These are phyloP conservation scores for Aureobasidium sp. DNA, from an alignment of 2,329 filamentous ascomycete genomes.

Conservation along the genomic window DNA sequence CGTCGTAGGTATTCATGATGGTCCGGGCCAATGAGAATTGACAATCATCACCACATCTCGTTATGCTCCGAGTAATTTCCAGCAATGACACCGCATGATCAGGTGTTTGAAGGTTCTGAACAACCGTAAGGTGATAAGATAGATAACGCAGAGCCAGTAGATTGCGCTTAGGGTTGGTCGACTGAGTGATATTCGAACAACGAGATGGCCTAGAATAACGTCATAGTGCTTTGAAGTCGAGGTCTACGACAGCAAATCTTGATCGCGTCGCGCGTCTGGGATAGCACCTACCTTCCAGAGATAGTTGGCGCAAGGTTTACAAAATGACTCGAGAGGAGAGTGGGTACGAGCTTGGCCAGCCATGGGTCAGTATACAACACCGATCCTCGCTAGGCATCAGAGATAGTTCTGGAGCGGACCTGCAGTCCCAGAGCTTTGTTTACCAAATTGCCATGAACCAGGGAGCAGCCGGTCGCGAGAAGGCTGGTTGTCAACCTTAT, in stretches of 20 bases:
- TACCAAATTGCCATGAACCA: not conserved
- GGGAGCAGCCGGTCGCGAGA: not conserved
- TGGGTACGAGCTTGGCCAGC: not conserved
- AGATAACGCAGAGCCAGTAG: not conserved
- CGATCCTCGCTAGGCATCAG: not conserved
- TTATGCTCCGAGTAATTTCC: not conserved
- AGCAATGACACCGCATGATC: not conserved
- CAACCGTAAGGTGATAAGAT: not conserved
- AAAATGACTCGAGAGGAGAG: not conserved
- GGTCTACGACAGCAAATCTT: not conserved
- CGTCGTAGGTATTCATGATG: not conserved
- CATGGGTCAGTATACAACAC: slow-evolving; percentile 1
- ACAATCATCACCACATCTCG: not conserved
- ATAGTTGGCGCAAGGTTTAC: not conserved
- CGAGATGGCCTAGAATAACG: not conserved
- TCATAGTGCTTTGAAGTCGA: not conserved
- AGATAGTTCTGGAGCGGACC: not conserved
- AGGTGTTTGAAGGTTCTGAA: not conserved
- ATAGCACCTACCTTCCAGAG: not conserved
- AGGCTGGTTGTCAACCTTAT: not conserved
- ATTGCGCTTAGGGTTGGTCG: not conserved
- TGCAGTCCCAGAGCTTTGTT: not conserved
- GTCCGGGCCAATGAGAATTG: not conserved
- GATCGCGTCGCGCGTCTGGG: not conserved
- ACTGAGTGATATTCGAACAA: not conserved